Evolutionary conservation across 345 rosid genomes (phyloP), one percentile per base, ranked within the genome.

Genomic region (Erysimum cheiranthoides): DNA sequence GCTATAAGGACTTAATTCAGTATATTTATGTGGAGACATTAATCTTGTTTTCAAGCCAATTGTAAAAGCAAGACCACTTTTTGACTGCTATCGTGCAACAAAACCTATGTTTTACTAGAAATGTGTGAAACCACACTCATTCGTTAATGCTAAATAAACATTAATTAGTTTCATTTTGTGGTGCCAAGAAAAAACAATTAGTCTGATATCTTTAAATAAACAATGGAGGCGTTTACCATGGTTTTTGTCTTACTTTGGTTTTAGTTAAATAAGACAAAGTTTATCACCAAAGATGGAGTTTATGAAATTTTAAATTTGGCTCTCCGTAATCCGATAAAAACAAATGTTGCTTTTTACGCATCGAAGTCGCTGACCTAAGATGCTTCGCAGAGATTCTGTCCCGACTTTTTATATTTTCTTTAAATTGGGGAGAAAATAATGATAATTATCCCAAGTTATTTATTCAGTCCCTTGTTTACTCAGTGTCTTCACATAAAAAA

Each of bases 341-440:
- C 77, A 78, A 72, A 58, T 78, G 73, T 71, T 66, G 34, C 73
- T 78, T 78, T 76, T 66, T 42, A 78, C 3, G 66, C 81, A 73
- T 78, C 59, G 74, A 66, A 78, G 36, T 78, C 74, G 74, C 81
- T 73, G 78, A 73, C 78, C 74, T 72, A 78, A 72, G 78, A 78
- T 78, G 81, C 81, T 78, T 78, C 73, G 50, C 78, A 73, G 78
- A 78, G 78, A 78, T 73, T 78, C 81, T 66, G 70, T 73, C 70
- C 46, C 40, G 6, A 5, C 57, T 58, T 25, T 38, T 21, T 5
- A 6, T 25, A 8, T 36, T 7, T 27, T 42, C 10, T 69, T 42
- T 13, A 5, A 9, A 52, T 53, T 34, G 14, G 38, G 43, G 10
- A 35, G 30, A 42, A 71, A 47, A 72, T 58, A 65, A 11, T 57